Evolutionary conservation across 805 yeast genomes (phyloP).

Genomic region (Candida insectalens): DNA sequence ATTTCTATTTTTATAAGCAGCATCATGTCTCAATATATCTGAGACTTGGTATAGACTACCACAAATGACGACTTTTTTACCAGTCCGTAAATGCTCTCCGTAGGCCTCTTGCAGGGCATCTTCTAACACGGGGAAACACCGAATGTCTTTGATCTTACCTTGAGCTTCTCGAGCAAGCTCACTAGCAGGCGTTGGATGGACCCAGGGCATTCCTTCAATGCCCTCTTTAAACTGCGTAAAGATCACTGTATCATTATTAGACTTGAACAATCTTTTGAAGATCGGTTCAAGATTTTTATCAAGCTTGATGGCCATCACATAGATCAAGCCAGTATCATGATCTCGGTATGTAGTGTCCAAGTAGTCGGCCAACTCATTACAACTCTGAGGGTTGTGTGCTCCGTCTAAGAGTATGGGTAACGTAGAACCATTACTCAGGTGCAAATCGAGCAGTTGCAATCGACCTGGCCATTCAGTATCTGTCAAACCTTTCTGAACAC

Average conservation of each 20-base stretch:
- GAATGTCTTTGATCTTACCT: slow-evolving; percentile 18
- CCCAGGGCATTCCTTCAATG: slow-evolving; percentile 95
- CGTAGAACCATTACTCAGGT: slow-evolving; percentile 7
- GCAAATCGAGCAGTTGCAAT: slow-evolving; percentile 42
- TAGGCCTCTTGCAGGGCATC: slow-evolving; percentile 19
- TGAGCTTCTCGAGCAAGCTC: slow-evolving; percentile 20
- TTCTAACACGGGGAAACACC: slow-evolving; percentile 15
- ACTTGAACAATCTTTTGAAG: slow-evolving; percentile 35
- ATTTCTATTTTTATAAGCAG: slow-evolving; percentile 1
- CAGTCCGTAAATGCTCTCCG: slow-evolving; percentile 5
- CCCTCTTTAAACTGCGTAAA: slow-evolving; percentile 48
- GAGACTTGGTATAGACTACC: slow-evolving; percentile 67
- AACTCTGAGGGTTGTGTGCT: slow-evolving; percentile 86
- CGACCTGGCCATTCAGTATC: slow-evolving; percentile 81
- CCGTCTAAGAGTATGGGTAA: slow-evolving; percentile 63
- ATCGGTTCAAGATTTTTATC: slow-evolving; percentile 56
- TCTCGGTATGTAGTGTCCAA: slow-evolving; percentile 23
- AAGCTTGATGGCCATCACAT: slow-evolving; percentile 65
- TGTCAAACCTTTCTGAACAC: slow-evolving; percentile 41
- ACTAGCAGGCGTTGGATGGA: slow-evolving; percentile 34
- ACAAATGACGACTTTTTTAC: slow-evolving; percentile 39
- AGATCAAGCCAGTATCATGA: slow-evolving; percentile 26
- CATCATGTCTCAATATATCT: slow-evolving; percentile 35
- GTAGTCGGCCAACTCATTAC: slow-evolving; percentile 55
- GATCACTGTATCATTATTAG: slow-evolving; percentile 42